Evolutionary conservation across 2,329 filamentous ascomycete genomes (phyloP).

Genomic region (Elsinoe ampelina): DNA sequence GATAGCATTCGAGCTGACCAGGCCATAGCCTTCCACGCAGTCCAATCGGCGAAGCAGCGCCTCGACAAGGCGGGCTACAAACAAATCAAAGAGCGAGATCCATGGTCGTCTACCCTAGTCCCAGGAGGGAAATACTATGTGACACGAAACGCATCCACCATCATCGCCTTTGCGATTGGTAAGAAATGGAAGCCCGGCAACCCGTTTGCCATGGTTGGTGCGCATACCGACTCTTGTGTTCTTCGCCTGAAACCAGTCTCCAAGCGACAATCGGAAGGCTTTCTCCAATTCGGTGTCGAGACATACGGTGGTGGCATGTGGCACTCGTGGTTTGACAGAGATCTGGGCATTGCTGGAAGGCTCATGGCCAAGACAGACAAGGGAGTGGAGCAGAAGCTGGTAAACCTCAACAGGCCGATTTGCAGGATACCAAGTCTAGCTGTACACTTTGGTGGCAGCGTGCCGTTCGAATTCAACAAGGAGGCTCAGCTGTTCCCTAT

Average conservation of each 20-base stretch:
- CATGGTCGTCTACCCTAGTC: slow-evolving; percentile 69
- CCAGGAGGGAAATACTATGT: slow-evolving; percentile 94
- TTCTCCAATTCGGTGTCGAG: slow-evolving; percentile 90
- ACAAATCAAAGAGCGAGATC: slow-evolving; percentile 80
- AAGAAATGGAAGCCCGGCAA: slow-evolving; percentile 86
- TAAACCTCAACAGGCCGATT: slow-evolving; percentile 85
- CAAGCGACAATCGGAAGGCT: slow-evolving; percentile 77
- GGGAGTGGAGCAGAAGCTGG: slow-evolving; percentile 69
- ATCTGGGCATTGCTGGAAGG: slow-evolving; percentile 80
- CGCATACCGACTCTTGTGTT: slow-evolving; percentile 90
- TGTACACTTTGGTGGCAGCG: slow-evolving; percentile 81
- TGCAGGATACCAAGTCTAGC: slow-evolving; percentile 87
- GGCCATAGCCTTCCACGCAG: slow-evolving; percentile 77
- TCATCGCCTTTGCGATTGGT: slow-evolving; percentile 87
- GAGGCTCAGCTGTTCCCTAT: slow-evolving; percentile 95
- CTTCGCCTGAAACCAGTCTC: slow-evolving; percentile 90
- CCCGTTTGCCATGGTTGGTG: slow-evolving; percentile 83
- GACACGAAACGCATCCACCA: slow-evolving; percentile 84
- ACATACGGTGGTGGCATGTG: slow-evolving; percentile 94
- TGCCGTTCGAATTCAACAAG: slow-evolving; percentile 90
- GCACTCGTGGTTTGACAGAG: slow-evolving; percentile 97
- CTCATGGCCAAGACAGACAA: slow-evolving; percentile 70
- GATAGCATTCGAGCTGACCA: slow-evolving; percentile 10
- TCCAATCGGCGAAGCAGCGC: slow-evolving; percentile 64
- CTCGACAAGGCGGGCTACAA: slow-evolving; percentile 78